phyloP scores from a whole-genome alignment of 2,329 filamentous ascomycete species.

The Beauveria varroae region DNA sequence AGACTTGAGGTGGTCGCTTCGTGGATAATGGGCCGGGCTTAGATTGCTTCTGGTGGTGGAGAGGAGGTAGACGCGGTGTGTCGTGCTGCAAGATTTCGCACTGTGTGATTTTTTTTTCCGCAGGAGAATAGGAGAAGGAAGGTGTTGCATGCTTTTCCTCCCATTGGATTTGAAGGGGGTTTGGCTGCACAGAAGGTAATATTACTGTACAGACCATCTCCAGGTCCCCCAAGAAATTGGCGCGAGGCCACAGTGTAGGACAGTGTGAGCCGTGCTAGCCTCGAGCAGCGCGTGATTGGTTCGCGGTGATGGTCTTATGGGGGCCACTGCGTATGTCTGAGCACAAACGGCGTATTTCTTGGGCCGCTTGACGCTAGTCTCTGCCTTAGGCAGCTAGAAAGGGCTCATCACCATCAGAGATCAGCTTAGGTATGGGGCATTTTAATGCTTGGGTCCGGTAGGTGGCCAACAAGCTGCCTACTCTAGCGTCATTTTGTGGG shows the following conservation, averaged over 20 bases:
- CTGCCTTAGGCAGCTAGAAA: conserved; percentile 11
- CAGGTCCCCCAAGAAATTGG: not conserved
- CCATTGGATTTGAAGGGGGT: too few species aligned
- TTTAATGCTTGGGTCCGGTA: not conserved
- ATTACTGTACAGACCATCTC: not conserved
- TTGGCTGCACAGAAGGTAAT: too few species aligned
- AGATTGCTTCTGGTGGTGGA: conserved; percentile 7
- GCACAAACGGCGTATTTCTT: conserved; percentile 2
- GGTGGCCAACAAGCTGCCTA: not conserved
- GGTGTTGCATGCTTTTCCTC: not conserved
- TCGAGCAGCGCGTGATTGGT: not conserved
- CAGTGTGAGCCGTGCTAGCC: conserved; percentile 1
- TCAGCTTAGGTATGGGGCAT: not conserved
- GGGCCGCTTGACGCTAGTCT: conserved; percentile 7
- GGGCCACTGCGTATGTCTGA: not conserved
- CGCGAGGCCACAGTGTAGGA: not conserved
- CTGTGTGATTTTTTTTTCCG: not conserved
- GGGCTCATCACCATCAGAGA: not conserved
- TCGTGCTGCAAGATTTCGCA: not conserved
- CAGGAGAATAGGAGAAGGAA: not conserved
- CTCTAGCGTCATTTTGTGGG: not conserved
- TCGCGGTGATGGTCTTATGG: not conserved
- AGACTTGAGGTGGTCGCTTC: conserved; percentile 9
- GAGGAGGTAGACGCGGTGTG: not conserved
- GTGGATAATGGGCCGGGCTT: conserved; percentile 6